These are phyloP conservation scores for Teratosphaeria zuluensis DNA, from an alignment of 2,329 filamentous ascomycete species.

Conservation along the genomic window DNA sequence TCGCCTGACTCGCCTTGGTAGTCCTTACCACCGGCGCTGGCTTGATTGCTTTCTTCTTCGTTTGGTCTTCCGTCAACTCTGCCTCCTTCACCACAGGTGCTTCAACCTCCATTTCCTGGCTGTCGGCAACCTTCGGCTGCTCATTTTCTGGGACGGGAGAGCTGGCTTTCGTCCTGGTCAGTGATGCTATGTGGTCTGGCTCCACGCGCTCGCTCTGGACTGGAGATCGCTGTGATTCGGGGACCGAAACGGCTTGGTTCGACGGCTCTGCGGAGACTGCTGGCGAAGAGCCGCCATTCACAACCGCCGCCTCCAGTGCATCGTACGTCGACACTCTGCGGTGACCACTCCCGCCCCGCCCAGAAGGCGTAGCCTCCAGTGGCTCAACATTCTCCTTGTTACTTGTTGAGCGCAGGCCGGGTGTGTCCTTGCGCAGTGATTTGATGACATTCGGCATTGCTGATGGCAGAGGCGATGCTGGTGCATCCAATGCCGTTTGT, in stretches of 20 bases:
- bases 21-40: constrained; percentile 18
- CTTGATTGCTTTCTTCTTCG: constrained; percentile 13
- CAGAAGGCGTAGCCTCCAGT: background rate
- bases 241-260: background rate
- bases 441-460: constrained; percentile 16
- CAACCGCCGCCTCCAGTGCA: constrained; percentile 16
- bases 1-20: constrained; percentile 23
- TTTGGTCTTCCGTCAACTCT: background rate
- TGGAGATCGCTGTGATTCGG: background rate
- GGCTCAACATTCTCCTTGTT: constrained; percentile 26
- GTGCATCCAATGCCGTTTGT: constrained; percentile 5
- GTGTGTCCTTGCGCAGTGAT: constrained; percentile 15
- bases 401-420: constrained; percentile 19
- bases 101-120: background rate
- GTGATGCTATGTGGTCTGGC: background rate
- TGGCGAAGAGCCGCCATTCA: constrained; percentile 11
- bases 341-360: background rate
- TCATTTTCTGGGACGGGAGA: background rate
- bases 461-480: constrained; percentile 11
- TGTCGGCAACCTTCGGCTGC: background rate
- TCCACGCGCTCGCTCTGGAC: background rate
- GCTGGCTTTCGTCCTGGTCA: background rate
- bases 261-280: constrained; percentile 12
- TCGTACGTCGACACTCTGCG: constrained; percentile 11
- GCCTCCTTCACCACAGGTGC: background rate